These are phyloP conservation scores for Fusarium keratoplasticum DNA, from an alignment of 2,329 filamentous ascomycete species.

Conservation along the genomic window DNA sequence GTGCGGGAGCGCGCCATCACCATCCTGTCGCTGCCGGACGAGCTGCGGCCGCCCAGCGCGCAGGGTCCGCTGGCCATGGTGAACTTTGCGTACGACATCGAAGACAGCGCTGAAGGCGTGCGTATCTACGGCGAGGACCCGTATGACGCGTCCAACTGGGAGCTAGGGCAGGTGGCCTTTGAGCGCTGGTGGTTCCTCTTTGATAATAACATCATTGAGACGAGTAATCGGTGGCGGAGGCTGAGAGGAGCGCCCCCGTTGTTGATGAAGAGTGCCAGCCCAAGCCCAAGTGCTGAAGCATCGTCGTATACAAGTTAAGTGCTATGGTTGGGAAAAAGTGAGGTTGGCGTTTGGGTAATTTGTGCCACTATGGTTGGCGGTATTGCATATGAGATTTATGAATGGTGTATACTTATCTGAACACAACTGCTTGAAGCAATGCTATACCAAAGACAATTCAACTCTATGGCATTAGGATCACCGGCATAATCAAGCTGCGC, in stretches of 20 bases:
- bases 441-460: not conserved
- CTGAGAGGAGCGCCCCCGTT: constrained; percentile 57
- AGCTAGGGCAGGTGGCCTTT: constrained; percentile 69
- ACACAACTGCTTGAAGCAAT: not conserved
- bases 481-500: not conserved
- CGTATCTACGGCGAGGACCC: constrained; percentile 63
- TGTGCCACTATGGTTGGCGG: not conserved
- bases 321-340: not conserved
- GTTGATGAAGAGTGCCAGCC: constrained; percentile 22
- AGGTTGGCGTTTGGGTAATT: not conserved
- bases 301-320: constrained; percentile 3
- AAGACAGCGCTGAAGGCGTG: constrained; percentile 64
- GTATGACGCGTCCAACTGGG: constrained; percentile 63
- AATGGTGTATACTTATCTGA: not conserved
- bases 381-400: not conserved
- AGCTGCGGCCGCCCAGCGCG: constrained; percentile 60
- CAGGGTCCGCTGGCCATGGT: constrained; percentile 60
- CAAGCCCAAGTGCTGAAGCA: constrained; percentile 4
- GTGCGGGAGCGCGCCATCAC: constrained; percentile 65
- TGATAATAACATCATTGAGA: constrained; percentile 63
- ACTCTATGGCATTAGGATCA: not conserved
- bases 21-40: constrained; percentile 61
- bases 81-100: constrained; percentile 67
- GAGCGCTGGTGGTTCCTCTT: constrained; percentile 72
- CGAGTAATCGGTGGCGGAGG: constrained; percentile 63